Percentiles rank a stretch among this genome's conserved stretches.
Conservation (phyloP, 2,329 filamentous ascomycete species). For the Ascosphaera apis region DNA sequence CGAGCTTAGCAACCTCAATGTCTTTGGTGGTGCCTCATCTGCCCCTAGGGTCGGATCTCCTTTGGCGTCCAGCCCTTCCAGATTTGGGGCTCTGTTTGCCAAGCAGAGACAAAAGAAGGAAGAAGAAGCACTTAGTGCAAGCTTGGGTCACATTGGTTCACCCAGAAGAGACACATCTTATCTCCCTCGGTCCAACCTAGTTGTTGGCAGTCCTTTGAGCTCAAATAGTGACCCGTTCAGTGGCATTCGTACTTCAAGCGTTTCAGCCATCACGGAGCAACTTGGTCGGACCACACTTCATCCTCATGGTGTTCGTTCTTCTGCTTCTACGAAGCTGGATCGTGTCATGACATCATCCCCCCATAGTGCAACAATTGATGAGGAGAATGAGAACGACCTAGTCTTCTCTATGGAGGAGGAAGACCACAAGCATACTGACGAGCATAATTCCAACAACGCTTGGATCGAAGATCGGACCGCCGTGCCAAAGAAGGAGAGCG, state of each 20-base stretch:
- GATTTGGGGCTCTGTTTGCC: constrained; percentile 37
- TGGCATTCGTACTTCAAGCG: no score
- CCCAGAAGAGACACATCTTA: constrained; percentile 39
- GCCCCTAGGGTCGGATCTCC: constrained; percentile 31
- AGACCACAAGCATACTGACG: constrained; percentile 15
- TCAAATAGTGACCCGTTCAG: no score
- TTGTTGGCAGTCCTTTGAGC: no score
- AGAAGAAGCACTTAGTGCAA: constrained; percentile 23
- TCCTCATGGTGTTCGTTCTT: constrained; percentile 16
- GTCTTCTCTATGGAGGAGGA: constrained; percentile 30
- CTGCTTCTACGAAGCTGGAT: constrained; percentile 17
- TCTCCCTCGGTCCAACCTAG: constrained; percentile 25
- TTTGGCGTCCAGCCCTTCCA: constrained; percentile 35
- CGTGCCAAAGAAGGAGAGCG: no score
- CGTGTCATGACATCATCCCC: constrained; percentile 24
- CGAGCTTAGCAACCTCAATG: no score
- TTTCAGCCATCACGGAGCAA: constrained; percentile 39
- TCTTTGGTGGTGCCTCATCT: constrained; percentile 26
- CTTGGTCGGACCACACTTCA: constrained; percentile 23
- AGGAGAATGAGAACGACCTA: constrained; percentile 24
- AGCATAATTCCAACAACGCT: no score
- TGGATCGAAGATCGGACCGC: no score
- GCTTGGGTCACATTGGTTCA: constrained; percentile 39
- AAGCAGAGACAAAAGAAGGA: constrained; percentile 29
- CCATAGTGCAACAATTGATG: constrained; percentile 23